Conservation (phyloP, 495 filamentous ascomycete species). For the Tricharina praecox region DNA sequence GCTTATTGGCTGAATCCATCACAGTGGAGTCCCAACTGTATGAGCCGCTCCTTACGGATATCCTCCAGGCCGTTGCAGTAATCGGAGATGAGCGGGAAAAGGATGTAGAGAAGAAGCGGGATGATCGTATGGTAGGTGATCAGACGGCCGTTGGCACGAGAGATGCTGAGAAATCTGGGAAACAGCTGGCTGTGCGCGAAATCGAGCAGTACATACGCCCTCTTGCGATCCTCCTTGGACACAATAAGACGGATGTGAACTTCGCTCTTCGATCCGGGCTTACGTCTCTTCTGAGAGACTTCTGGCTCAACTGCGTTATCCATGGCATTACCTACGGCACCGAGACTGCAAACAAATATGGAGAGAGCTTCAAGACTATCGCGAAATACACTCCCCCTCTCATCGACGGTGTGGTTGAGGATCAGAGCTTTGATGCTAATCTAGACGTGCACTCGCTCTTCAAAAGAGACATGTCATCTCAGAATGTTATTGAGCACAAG, state of each 20-base stretch:
- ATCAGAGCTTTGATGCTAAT: constrained; percentile 80
- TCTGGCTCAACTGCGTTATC: constrained; percentile 92
- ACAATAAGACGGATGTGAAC: constrained; percentile 19
- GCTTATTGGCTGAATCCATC: constrained; percentile 53
- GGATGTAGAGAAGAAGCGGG: constrained; percentile 23
- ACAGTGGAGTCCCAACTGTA: constrained; percentile 50
- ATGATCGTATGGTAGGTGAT: constrained; percentile 30
- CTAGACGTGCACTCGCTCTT: constrained; percentile 88
- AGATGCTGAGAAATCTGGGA: constrained; percentile 43
- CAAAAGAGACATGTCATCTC: constrained; percentile 58
- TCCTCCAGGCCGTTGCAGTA: constrained; percentile 76
- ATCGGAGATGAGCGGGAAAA: constrained; percentile 60
- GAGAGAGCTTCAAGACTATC: constrained; percentile 58
- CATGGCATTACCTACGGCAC: constrained; percentile 73
- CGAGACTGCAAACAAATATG: constrained; percentile 45
- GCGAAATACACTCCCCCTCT: constrained; percentile 73
- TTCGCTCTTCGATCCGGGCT: constrained; percentile 25
- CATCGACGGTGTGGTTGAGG: constrained; percentile 44
- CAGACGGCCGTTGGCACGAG: constrained; percentile 24
- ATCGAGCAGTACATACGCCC: constrained; percentile 72
- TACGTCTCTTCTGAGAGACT: constrained; percentile 60
- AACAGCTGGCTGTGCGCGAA: constrained; percentile 63
- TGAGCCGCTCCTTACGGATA: constrained; percentile 59
- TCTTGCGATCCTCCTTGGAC: constrained; percentile 49
- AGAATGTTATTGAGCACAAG: constrained; percentile 66